Percentiles rank a stretch among this genome's conserved stretches.
These are phyloP conservation scores for Yarrowia divulgata DNA, from an alignment of 805 yeast species.

Conservation along the genomic window DNA sequence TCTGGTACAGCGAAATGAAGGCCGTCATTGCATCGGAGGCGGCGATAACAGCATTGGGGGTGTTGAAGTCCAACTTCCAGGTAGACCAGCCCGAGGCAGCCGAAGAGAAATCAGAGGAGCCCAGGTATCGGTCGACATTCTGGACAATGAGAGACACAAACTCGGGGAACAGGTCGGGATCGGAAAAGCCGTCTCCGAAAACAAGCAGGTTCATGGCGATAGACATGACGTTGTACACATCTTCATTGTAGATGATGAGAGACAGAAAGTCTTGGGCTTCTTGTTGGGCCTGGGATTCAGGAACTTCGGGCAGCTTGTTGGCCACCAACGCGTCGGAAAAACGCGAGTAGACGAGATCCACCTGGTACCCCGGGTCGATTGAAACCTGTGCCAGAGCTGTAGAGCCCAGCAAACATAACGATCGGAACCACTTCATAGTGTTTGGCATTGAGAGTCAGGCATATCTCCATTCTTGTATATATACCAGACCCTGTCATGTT, in stretches of 20 bases:
- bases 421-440: not conserved
- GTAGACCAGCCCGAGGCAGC: constrained; percentile 1
- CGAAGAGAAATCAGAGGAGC: not conserved
- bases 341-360: not conserved
- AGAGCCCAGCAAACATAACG: not conserved
- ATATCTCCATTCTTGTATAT: not conserved
- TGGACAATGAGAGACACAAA: constrained; percentile 1
- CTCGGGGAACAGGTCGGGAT: constrained; percentile 2
- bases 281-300: not conserved
- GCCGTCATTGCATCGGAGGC: not conserved
- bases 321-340: constrained; percentile 9
- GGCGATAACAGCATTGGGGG: not conserved
- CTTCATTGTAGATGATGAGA: not conserved
- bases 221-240: constrained; percentile 13
- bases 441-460: not conserved
- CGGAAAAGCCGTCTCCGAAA: constrained; percentile 3
- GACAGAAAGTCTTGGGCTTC: constrained; percentile 1
- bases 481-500: not conserved
- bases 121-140: constrained; percentile 7
- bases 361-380: not conserved
- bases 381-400: not conserved
- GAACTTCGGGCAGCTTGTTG: not conserved
- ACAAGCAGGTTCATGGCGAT: not conserved
- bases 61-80: constrained; percentile 6
- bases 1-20: not conserved